Conservation (phyloP, 1,139 yeast species). For the Torulaspora pretoriensis region DNA sequence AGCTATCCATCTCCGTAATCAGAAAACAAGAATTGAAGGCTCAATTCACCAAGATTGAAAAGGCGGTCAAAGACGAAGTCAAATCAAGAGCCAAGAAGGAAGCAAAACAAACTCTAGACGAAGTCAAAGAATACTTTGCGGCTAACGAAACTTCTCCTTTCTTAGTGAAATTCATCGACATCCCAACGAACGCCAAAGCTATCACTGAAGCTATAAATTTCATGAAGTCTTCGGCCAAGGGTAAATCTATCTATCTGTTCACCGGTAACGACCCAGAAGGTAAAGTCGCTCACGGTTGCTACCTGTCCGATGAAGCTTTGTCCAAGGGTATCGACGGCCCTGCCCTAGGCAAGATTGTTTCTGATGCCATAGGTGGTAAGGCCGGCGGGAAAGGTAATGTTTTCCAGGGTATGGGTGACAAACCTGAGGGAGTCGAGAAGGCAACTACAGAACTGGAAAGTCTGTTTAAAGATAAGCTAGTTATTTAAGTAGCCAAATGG, state of each 20-base stretch:
- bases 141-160: conserved; percentile 47
- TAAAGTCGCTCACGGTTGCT: conserved; percentile 94
- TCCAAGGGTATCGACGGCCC: conserved; percentile 71
- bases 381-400: conserved; percentile 98
- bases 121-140: conserved; percentile 67
- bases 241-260: conserved; percentile 75
- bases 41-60: conserved; percentile 74
- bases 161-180: conserved; percentile 62
- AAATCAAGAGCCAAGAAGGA: conserved; percentile 87
- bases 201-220: conserved; percentile 86
- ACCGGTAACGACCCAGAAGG: conserved; percentile 61
- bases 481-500: conserved; percentile 15
- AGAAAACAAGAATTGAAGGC: conserved; percentile 72
- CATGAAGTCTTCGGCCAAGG: conserved; percentile 72
- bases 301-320: conserved; percentile 67
- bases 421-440: conserved; percentile 58
- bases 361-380: conserved; percentile 82
- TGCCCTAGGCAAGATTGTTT: conserved; percentile 67
- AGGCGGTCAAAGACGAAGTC: conserved; percentile 79
- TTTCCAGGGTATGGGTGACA: conserved; percentile 95
- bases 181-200: conserved; percentile 87
- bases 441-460: conserved; percentile 70
- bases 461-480: conserved; percentile 55
- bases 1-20: conserved; percentile 75
- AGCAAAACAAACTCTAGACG: conserved; percentile 72